A percentile compares a stretch with the other conserved stretches of the same genome.
Evolutionary conservation across 164 flowering plant species (phyloP).

Genomic region (Aristolochia fimbriata): DNA sequence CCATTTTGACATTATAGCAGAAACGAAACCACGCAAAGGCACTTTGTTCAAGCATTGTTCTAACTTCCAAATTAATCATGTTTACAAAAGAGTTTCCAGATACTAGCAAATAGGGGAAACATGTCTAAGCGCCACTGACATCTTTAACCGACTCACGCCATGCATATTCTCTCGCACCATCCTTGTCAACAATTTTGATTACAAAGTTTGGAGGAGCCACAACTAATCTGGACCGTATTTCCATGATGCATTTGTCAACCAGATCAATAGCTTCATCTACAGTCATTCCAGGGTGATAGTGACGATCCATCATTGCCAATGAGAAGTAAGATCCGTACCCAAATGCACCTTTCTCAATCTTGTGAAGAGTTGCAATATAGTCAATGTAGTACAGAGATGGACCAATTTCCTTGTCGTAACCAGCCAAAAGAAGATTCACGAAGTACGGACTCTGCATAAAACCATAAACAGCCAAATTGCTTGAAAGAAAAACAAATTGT

Average conservation of each 20-base stretch:
- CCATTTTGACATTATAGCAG: too few relatives aligned
- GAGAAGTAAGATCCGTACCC: constrained; percentile 92
- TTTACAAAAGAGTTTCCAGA: too few relatives aligned
- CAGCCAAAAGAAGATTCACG: constrained; percentile 86
- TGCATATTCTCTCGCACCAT: constrained; percentile 82
- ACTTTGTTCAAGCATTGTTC: too few relatives aligned
- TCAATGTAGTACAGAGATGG: constrained; percentile 88
- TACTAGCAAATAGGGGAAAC: too few relatives aligned
- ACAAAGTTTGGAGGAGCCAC: constrained; percentile 96
- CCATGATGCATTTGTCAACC: constrained; percentile 85
- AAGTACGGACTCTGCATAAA: constrained; percentile 70
- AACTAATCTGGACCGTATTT: constrained; percentile 79
- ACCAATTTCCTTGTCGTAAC: constrained; percentile 84
- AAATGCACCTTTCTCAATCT: constrained; percentile 91
- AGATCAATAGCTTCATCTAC: constrained; percentile 78
- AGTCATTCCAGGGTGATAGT: constrained; percentile 79
- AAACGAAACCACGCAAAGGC: too few relatives aligned
- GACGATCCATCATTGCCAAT: constrained; percentile 90
- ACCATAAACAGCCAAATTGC: too few relatives aligned
- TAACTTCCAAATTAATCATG: too few relatives aligned
- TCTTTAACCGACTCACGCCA: constrained; percentile 84
- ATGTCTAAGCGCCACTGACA: not conserved
- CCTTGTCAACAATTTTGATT: constrained; percentile 93
- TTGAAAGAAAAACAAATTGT: too few relatives aligned
- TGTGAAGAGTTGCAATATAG: constrained; percentile 94